A percentile compares a stretch with the other conserved stretches of the same genome.
phyloP scores from a whole-genome alignment of 2,329 filamentous ascomycete genomes.

The Lasiodiplodia theobromae region DNA sequence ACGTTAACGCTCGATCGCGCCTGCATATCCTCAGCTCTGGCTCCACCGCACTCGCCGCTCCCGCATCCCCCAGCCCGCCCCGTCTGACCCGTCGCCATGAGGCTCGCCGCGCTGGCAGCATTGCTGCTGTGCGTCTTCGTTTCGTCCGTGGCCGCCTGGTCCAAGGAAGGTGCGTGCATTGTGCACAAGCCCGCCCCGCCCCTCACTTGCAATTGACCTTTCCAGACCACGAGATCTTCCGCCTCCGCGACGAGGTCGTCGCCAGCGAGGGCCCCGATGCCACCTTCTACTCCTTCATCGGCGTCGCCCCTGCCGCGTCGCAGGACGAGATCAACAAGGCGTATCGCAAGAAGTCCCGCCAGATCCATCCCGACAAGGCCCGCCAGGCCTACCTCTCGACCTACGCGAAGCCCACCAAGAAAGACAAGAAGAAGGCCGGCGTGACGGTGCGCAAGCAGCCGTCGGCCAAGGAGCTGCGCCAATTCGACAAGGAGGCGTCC shows the following conservation, averaged over 20 bases:
- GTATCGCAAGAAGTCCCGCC: slow-evolving; percentile 85
- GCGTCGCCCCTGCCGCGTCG: slow-evolving; percentile 73
- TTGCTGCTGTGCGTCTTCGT: slow-evolving; percentile 73
- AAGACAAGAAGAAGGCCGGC: slow-evolving; percentile 58
- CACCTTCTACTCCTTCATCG: slow-evolving; percentile 94
- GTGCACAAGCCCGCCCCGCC: background rate
- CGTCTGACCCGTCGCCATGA: slow-evolving; percentile 65
- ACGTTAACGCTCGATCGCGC: slow-evolving; percentile 8
- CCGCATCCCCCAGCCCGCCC: slow-evolving; percentile 27
- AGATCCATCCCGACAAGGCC: slow-evolving; percentile 94
- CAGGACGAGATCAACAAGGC: slow-evolving; percentile 92
- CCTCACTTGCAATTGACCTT: background rate
- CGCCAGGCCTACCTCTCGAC: slow-evolving; percentile 80
- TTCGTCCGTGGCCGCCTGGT: slow-evolving; percentile 77
- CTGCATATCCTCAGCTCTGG: slow-evolving; percentile 33
- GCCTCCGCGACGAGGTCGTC: slow-evolving; percentile 85
- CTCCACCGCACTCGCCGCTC: slow-evolving; percentile 32
- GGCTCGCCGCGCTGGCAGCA: slow-evolving; percentile 67
- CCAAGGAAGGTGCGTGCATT: slow-evolving; percentile 74
- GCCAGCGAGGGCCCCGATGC: slow-evolving; percentile 76
- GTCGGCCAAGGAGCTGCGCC: slow-evolving; percentile 75
- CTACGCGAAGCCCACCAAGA: slow-evolving; percentile 57
- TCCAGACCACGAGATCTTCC: slow-evolving; percentile 96
- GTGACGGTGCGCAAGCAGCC: slow-evolving; percentile 75
- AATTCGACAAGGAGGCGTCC: slow-evolving; percentile 79